phyloP scores from a whole-genome alignment of 176 grass and related monocot genomes.

The Typha latifolia region DNA sequence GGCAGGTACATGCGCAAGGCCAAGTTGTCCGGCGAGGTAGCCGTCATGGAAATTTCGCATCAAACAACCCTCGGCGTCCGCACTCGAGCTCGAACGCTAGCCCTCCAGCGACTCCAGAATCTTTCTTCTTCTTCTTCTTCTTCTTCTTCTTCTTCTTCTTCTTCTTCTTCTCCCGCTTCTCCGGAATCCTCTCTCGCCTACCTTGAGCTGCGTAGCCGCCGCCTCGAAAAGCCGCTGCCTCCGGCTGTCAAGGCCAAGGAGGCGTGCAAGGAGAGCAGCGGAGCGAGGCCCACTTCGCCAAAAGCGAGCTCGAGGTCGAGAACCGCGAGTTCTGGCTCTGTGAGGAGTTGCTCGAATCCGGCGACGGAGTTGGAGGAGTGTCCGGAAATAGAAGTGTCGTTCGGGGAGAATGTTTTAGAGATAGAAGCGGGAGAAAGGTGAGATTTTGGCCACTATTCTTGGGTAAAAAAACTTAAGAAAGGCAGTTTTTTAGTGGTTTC shows the following conservation, averaged over 20 bases:
- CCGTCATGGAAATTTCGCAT: conserved; percentile 63
- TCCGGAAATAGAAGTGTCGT: conserved; percentile 7
- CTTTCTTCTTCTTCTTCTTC: conserved; percentile 2
- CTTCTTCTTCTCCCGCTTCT: background rate
- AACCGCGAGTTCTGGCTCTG: conserved; percentile 19
- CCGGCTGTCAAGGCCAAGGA: conserved; percentile 17
- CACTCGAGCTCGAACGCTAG: conserved; percentile 70
- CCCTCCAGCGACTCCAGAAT: conserved; percentile 37
- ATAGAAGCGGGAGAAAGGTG: no score
- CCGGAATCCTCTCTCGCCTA: conserved; percentile 20
- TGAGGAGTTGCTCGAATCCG: background rate
- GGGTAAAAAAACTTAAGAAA: background rate
- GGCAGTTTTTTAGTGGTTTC: background rate
- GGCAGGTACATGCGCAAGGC: conserved; percentile 87
- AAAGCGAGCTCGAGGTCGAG: background rate
- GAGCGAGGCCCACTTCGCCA: background rate
- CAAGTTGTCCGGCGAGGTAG: conserved; percentile 75
- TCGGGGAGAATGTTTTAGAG: no score
- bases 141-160: background rate
- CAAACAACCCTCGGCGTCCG: conserved; percentile 55
- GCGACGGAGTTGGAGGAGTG: no score
- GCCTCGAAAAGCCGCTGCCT: conserved; percentile 54
- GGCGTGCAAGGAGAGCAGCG: background rate
- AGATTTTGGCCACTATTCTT: no score
- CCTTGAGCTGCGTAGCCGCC: conserved; percentile 74